These are phyloP conservation scores for Colletotrichum neosansevieriae DNA, from an alignment of 2,329 filamentous ascomycete genomes.

Conservation along the genomic window DNA sequence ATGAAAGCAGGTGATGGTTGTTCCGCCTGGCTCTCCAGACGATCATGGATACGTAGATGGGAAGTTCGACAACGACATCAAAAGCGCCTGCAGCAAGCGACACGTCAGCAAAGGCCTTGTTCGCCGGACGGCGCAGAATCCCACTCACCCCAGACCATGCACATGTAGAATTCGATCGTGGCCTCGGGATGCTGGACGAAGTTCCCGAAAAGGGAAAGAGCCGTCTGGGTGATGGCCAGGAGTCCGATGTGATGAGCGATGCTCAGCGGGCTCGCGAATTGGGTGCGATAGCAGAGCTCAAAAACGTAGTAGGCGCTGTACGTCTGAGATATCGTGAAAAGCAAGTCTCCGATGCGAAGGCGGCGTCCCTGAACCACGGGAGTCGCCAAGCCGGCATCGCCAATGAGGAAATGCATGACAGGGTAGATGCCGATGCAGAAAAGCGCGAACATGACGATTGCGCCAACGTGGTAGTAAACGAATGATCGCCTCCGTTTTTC, in stretches of 20 bases:
- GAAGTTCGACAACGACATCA: conserved; percentile 34
- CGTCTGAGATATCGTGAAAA: conserved; percentile 35
- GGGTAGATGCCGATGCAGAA: conserved; percentile 37
- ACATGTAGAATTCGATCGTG: conserved; percentile 40
- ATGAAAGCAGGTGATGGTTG: conserved; percentile 25
- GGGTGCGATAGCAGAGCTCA: conserved; percentile 39
- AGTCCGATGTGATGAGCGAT: conserved; percentile 41
- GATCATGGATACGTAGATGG: conserved; percentile 38
- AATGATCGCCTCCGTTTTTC: conserved; percentile 40
- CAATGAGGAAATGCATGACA: conserved; percentile 30
- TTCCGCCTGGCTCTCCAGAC: conserved; percentile 32
- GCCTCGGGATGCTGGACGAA: conserved; percentile 22
- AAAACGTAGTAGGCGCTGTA: conserved; percentile 42
- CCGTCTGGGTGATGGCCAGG: conserved; percentile 37
- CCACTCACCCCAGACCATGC: conserved; percentile 39
- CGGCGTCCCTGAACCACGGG: conserved; percentile 24
- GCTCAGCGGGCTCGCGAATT: conserved; percentile 39
- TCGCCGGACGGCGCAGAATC: neutral
- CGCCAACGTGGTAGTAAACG: conserved; percentile 41
- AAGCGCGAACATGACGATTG: conserved; percentile 32
- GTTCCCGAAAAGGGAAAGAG: conserved; percentile 35
- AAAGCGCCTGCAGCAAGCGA: conserved; percentile 10
- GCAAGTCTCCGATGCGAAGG: conserved; percentile 36
- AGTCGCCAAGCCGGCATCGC: conserved; percentile 16
- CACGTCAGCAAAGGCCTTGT: neutral